A percentile compares a stretch with the other conserved stretches of the same genome.
Evolutionary conservation across 208 protist species (phyloP).

Genomic region (Angomonas ambiguus): DNA sequence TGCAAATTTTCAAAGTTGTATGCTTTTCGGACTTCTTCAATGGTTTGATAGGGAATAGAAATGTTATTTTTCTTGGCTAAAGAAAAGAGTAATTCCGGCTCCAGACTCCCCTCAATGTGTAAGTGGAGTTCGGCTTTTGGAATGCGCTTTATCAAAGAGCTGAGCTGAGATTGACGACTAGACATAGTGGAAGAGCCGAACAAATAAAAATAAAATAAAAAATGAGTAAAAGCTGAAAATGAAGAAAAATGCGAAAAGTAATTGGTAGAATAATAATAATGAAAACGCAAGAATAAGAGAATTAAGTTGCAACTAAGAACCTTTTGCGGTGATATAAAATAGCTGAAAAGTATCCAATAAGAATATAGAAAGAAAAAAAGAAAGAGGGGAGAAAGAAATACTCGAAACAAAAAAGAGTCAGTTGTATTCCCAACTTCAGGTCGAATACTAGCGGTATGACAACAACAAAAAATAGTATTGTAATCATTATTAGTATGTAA

Average conservation of each 20-base stretch:
- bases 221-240: neutral
- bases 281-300: neutral
- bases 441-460: too few species aligned
- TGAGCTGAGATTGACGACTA: slow-evolving; percentile 5
- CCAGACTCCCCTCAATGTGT: slow-evolving; percentile 55
- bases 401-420: too few species aligned
- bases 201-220: neutral
- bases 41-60: slow-evolving; percentile 25
- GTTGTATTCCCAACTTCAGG: slow-evolving; percentile 7
- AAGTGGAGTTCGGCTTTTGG: slow-evolving; percentile 64
- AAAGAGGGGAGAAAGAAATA: slow-evolving; percentile 10
- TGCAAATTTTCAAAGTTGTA: slow-evolving; percentile 51
- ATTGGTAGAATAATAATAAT: neutral
- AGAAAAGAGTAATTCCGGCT: slow-evolving; percentile 45
- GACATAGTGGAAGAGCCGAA: slow-evolving; percentile 18
- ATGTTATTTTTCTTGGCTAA: slow-evolving; percentile 37
- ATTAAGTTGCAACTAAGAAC: neutral
- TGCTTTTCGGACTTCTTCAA: slow-evolving; percentile 37
- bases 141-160: slow-evolving; percentile 25
- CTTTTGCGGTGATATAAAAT: too few species aligned
- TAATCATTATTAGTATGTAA: slow-evolving; percentile 4
- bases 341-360: neutral
- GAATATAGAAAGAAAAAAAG: slow-evolving; percentile 9
- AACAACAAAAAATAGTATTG: slow-evolving; percentile 6
- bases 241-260: neutral